Base-by-base conservation (phyloP, 176 grass and related monocot genomes). In the Canna indica region DNA sequence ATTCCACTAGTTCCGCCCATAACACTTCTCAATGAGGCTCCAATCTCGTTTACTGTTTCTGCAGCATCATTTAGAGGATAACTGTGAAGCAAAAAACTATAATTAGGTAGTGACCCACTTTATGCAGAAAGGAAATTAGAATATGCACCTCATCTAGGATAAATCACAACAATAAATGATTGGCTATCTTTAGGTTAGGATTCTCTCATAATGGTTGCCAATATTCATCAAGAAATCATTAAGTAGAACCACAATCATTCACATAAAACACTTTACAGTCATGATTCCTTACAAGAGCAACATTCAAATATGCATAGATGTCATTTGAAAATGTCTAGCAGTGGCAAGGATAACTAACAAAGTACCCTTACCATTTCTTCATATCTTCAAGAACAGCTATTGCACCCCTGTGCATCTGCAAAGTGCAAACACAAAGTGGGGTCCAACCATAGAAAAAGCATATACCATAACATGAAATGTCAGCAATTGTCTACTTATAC, bases 1-100 rank as follows among this genome's bases (percentile, higher is more conserved):
- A 99, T 99, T 64, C 95, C 95, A 90, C 95, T 99, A 68, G 95
- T 99, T 85, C 95, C 95, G 67, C 95, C 95, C 95, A 99, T 99
- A 78, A 94, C 86, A 67, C 80, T 84, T 72, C 90, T 77, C 48
- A 99, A 70, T 50, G 95, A 90, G 75, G 70, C 70, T 34, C 86
- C 95, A 9, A 99, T 94, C 81, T 99, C 90, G 81, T 99, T 90
- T 69, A 99, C 78, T 78, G 84, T 90, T 77, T 88, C 90, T 70
- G 95, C 87, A 81, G 87, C 95, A 86, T 99, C 90, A 84, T 99
- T 88, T 82, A 99, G 70, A 61, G 84, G 95, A 68, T 99, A 99
- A 71, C 94, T 99, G 82, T 68, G 35, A 80, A 68, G 72, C 68
- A 77, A 75, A 83, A 79, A 71, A 58, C n/a, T 59, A 36, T 32